These are phyloP conservation scores for Candida namnaoensis DNA, from an alignment of 805 yeast species.

Conservation along the genomic window DNA sequence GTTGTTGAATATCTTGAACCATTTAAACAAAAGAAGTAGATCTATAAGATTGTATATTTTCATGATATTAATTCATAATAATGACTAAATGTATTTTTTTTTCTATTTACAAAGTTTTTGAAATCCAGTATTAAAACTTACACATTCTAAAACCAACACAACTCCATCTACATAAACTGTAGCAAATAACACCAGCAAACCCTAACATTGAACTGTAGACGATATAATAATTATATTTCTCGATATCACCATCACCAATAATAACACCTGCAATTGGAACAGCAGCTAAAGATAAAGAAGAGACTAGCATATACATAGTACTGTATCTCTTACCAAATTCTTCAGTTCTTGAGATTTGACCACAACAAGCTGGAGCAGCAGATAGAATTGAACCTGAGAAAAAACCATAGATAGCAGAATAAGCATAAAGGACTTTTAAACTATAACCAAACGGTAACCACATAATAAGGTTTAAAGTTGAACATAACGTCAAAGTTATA, in stretches of 20 bases:
- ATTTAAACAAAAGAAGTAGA: too few relatives aligned
- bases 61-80: too few relatives aligned
- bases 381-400: constrained; percentile 43
- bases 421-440: constrained; percentile 26
- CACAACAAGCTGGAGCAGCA: constrained; percentile 45
- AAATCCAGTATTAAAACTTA: constrained; percentile 14
- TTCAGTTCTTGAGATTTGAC: constrained; percentile 41
- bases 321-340: constrained; percentile 44
- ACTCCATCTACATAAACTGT: constrained; percentile 27
- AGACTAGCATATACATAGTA: constrained; percentile 44
- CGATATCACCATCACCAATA: constrained; percentile 21
- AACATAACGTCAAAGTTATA: constrained; percentile 21
- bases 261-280: constrained; percentile 39
- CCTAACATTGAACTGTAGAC: constrained; percentile 30
- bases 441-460: constrained; percentile 31
- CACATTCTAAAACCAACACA: constrained; percentile 28
- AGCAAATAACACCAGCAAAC: constrained; percentile 24
- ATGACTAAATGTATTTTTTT: too few relatives aligned
- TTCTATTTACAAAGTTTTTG: too few relatives aligned
- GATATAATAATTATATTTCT: constrained; percentile 30
- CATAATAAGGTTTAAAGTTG: constrained; percentile 23
- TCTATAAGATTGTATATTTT: too few relatives aligned
- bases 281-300: constrained; percentile 37
- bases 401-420: constrained; percentile 39
- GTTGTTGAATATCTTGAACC: neutral